Percentiles rank a stretch among this genome's conserved stretches.
Conservation (phyloP, 805 yeast genomes). For the Helenozyma rhizophorensis region DNA sequence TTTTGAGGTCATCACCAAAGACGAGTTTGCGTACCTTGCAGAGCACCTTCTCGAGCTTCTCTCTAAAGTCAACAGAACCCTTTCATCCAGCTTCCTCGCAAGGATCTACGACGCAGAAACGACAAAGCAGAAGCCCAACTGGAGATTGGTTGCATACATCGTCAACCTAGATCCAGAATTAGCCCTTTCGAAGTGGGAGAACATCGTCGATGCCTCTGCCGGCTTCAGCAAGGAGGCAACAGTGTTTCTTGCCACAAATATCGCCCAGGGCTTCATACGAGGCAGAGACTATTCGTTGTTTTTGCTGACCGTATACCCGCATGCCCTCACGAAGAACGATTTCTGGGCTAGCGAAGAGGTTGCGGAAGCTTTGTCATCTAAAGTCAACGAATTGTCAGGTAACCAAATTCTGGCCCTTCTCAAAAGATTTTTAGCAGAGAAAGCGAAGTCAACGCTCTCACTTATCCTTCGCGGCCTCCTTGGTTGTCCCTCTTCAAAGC, state of each 20-base stretch:
- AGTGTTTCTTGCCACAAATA: conserved; percentile 19
- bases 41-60: conserved; percentile 44
- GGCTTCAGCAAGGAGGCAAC: background rate
- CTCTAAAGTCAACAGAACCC: conserved; percentile 46
- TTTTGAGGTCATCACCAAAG: conserved; percentile 37
- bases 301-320: conserved; percentile 41
- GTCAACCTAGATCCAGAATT: conserved; percentile 55
- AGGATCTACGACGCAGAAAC: conserved; percentile 33
- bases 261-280: conserved; percentile 46
- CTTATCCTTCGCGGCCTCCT: conserved; percentile 38
- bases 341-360: conserved; percentile 27
- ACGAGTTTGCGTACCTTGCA: conserved; percentile 34
- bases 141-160: conserved; percentile 45
- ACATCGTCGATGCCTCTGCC: conserved; percentile 20
- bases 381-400: conserved; percentile 43
- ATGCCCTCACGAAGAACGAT: conserved; percentile 14
- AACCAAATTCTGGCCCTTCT: conserved; percentile 34
- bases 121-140: conserved; percentile 22
- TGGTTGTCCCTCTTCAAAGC: conserved; percentile 20
- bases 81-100: conserved; percentile 50
- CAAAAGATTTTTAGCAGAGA: conserved; percentile 2
- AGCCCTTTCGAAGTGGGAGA: conserved; percentile 42
- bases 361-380: conserved; percentile 33
- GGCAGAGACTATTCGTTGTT: conserved; percentile 57
- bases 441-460: conserved; percentile 5